phyloP scores from a whole-genome alignment of 805 yeast genomes.

The Wickerhamomyces chambardii region DNA sequence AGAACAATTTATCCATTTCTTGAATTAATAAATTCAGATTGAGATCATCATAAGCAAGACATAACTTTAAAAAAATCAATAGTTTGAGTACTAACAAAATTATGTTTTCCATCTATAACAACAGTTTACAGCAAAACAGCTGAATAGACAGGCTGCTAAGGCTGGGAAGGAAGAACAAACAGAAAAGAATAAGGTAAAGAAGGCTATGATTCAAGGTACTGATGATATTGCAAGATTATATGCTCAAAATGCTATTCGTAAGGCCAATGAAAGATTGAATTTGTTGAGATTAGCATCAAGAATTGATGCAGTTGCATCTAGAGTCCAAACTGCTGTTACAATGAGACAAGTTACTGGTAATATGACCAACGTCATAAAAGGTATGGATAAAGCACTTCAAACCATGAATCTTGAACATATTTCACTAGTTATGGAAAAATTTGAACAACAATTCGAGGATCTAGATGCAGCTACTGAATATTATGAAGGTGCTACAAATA shows the following conservation, averaged over 20 bases:
- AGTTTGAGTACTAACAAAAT: constrained; percentile 10
- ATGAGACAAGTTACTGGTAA: constrained; percentile 93
- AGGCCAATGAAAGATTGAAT: constrained; percentile 78
- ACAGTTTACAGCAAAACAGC: constrained; percentile 86
- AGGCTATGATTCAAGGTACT: constrained; percentile 78
- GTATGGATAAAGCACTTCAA: constrained; percentile 94
- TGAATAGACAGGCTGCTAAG: constrained; percentile 80
- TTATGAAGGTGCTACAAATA: constrained; percentile 84
- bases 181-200: constrained; percentile 85
- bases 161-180: constrained; percentile 85
- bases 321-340: constrained; percentile 97
- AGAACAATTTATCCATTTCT: neutral
- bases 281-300: constrained; percentile 76
- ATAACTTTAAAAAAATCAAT: too few species aligned
- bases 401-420: constrained; percentile 93
- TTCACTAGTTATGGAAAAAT: constrained; percentile 93
- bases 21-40: constrained; percentile 17
- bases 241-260: constrained; percentile 94
- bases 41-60: too few species aligned
- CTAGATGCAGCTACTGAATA: constrained; percentile 89
- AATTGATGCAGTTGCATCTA: constrained; percentile 90
- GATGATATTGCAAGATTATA: constrained; percentile 89
- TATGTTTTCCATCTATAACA: too few species aligned
- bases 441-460: constrained; percentile 94
- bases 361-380: constrained; percentile 87